These are phyloP conservation scores for Astragalus membranaceus DNA, from an alignment of 306 rosid species.

Conservation along the genomic window DNA sequence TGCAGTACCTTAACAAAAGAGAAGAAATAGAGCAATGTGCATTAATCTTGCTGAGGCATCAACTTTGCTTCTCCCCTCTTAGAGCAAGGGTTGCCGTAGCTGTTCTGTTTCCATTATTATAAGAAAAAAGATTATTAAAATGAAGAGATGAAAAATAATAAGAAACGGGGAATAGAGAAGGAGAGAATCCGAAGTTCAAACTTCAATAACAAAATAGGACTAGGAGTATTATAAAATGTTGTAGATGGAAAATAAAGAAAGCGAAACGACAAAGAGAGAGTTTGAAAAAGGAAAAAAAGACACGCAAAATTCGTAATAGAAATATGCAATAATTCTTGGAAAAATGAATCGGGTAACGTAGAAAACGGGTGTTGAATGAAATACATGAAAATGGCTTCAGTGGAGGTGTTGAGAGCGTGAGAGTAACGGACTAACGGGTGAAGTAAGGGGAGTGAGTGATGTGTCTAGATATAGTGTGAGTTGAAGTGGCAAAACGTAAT, in stretches of 20 bases:
- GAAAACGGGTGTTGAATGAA: constrained; percentile 33
- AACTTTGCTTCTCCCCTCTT: constrained; percentile 1
- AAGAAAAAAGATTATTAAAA: neutral
- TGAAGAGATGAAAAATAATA: neutral
- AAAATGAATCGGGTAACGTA: constrained; percentile 28
- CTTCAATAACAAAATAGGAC: neutral
- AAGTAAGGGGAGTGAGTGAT: neutral
- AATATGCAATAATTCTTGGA: constrained; percentile 16
- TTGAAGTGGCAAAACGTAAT: constrained; percentile 46
- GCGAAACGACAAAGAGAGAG: constrained; percentile 38
- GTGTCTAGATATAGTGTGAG: neutral
- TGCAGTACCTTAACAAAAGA: constrained; percentile 22
- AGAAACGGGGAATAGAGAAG: constrained; percentile 2
- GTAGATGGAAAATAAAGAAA: constrained; percentile 16
- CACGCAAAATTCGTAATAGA: constrained; percentile 22
- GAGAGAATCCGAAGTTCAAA: constrained; percentile 42
- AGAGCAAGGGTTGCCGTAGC: neutral
- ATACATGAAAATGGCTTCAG: neutral
- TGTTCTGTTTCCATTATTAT: constrained; percentile 13
- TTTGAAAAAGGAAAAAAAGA: neutral
- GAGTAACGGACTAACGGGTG: neutral
- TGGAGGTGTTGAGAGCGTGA: constrained; percentile 8
- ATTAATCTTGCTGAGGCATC: neutral
- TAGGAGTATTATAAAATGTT: constrained; percentile 4
- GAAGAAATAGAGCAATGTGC: neutral